These are phyloP conservation scores for Colletotrichum tanaceti DNA, from an alignment of 2,329 filamentous ascomycete species.

Conservation along the genomic window DNA sequence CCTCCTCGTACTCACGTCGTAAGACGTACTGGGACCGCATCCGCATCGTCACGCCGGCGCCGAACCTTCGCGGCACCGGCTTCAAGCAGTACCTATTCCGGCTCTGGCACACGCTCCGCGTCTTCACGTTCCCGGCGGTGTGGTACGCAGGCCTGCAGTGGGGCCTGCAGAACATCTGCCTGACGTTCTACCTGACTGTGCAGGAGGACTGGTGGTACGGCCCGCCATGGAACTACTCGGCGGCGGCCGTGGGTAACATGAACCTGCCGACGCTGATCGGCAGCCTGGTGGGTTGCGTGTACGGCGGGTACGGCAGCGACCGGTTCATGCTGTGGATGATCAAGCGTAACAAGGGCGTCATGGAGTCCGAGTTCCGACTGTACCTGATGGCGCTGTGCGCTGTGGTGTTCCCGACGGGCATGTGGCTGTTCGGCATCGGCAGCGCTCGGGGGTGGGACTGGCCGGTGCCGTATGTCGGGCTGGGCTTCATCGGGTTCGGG, in stretches of 20 bases:
- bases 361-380: constrained; percentile 66
- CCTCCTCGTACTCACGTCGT: constrained; percentile 46
- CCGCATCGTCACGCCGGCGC: constrained; percentile 65
- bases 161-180: constrained; percentile 70
- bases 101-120: constrained; percentile 65
- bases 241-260: constrained; percentile 67
- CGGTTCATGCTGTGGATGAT: constrained; percentile 67
- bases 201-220: constrained; percentile 67
- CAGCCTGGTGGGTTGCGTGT: constrained; percentile 66
- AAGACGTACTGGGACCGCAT: constrained; percentile 68
- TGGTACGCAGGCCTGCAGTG: constrained; percentile 69
- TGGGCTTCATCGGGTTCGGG: constrained; percentile 69
- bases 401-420: constrained; percentile 61
- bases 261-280: constrained; percentile 67
- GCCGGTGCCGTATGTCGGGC: constrained; percentile 65
- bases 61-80: constrained; percentile 64
- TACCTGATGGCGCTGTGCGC: constrained; percentile 64
- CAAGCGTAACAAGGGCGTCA: constrained; percentile 63
- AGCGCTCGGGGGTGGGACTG: constrained; percentile 63
- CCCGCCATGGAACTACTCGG: constrained; percentile 65
- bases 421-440: constrained; percentile 65
- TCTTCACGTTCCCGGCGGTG: constrained; percentile 68
- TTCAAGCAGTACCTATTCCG: constrained; percentile 65
- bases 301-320: constrained; percentile 68
- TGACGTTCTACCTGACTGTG: constrained; percentile 69